A percentile compares a stretch with the other conserved stretches of the same genome.
These are phyloP conservation scores for Aspergillus terreus DNA, from an alignment of 2,329 filamentous ascomycete species.

Conservation along the genomic window DNA sequence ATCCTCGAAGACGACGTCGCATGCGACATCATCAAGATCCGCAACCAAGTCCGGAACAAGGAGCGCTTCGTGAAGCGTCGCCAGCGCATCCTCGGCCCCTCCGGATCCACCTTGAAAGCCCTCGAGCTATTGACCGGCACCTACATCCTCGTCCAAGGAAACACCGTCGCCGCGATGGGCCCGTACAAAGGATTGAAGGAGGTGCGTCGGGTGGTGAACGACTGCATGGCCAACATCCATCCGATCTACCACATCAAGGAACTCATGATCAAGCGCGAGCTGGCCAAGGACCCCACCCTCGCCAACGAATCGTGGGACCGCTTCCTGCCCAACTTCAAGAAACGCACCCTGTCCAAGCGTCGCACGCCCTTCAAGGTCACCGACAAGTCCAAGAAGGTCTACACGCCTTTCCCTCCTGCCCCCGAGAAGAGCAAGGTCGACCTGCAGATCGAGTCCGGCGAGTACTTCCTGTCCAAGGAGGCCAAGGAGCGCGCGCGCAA, in stretches of 20 bases:
- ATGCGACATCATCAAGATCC: slow-evolving; percentile 94
- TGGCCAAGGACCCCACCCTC: slow-evolving; percentile 83
- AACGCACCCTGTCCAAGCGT: slow-evolving; percentile 80
- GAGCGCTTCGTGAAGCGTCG: slow-evolving; percentile 93
- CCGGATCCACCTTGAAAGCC: slow-evolving; percentile 88
- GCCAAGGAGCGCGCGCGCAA: slow-evolving; percentile 80
- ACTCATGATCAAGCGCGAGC: slow-evolving; percentile 88
- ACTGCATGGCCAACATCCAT: slow-evolving; percentile 95
- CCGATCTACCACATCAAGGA: slow-evolving; percentile 92
- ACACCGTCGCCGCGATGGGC: slow-evolving; percentile 90
- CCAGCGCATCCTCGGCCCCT: slow-evolving; percentile 86
- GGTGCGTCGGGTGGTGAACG: slow-evolving; percentile 80
- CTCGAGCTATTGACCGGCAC: slow-evolving; percentile 86
- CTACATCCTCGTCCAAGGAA: slow-evolving; percentile 94
- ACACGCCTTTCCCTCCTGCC: slow-evolving; percentile 94
- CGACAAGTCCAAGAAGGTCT: slow-evolving; percentile 90
- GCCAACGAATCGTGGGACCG: slow-evolving; percentile 90
- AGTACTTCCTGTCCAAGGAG: slow-evolving; percentile 92
- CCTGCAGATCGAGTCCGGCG: slow-evolving; percentile 93
- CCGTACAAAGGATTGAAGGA: slow-evolving; percentile 92
- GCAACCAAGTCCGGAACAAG: slow-evolving; percentile 85
- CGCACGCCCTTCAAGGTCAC: slow-evolving; percentile 77
- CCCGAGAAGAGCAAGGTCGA: slow-evolving; percentile 99
- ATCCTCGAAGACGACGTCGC: slow-evolving; percentile 90
- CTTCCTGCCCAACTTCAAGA: slow-evolving; percentile 97